These are phyloP conservation scores for Kodamaea alishanica DNA, from an alignment of 1,139 yeast genomes.

Conservation along the genomic window DNA sequence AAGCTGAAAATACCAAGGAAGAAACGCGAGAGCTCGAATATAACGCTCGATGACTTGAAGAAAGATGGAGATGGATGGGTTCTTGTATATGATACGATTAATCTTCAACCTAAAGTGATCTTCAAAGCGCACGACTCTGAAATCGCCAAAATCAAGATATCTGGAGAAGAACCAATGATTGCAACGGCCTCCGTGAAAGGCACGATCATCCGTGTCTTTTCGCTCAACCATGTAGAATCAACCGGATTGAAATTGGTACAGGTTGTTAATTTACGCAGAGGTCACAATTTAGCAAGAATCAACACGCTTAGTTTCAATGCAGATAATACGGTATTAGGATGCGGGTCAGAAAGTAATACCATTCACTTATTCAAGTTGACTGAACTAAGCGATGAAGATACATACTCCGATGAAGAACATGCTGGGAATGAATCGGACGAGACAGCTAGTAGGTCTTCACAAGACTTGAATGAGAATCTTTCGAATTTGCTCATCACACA, in stretches of 20 bases:
- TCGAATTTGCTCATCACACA: slow-evolving; percentile 38
- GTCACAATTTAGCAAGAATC: slow-evolving; percentile 59
- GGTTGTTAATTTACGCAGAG: slow-evolving; percentile 61
- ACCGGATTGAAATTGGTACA: slow-evolving; percentile 24
- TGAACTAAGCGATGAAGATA: slow-evolving; percentile 6
- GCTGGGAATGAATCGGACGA: slow-evolving; percentile 5
- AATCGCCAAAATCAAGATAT: slow-evolving; percentile 44
- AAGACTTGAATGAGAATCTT: slow-evolving; percentile 42
- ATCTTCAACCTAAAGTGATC: slow-evolving; percentile 51
- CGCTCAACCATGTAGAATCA: slow-evolving; percentile 13
- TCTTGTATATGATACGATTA: slow-evolving; percentile 57
- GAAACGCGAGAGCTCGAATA: slow-evolving; percentile 7
- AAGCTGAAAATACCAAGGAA: slow-evolving; percentile 15
- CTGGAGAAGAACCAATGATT: slow-evolving; percentile 49
- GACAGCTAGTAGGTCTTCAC: slow-evolving; percentile 22
- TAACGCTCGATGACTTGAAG: slow-evolving; percentile 26
- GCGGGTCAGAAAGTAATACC: slow-evolving; percentile 66
- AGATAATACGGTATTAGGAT: slow-evolving; percentile 52
- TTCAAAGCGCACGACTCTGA: slow-evolving; percentile 58
- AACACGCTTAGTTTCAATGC: slow-evolving; percentile 52
- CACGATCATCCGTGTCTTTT: slow-evolving; percentile 59
- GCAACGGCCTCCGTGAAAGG: slow-evolving; percentile 75
- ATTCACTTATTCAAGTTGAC: slow-evolving; percentile 55
- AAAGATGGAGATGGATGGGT: slow-evolving; percentile 39
- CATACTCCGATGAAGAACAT: slow-evolving; percentile 1